Evolutionary conservation across 2,329 filamentous ascomycete species (phyloP).

Genomic region (Penicillium janthinellum): DNA sequence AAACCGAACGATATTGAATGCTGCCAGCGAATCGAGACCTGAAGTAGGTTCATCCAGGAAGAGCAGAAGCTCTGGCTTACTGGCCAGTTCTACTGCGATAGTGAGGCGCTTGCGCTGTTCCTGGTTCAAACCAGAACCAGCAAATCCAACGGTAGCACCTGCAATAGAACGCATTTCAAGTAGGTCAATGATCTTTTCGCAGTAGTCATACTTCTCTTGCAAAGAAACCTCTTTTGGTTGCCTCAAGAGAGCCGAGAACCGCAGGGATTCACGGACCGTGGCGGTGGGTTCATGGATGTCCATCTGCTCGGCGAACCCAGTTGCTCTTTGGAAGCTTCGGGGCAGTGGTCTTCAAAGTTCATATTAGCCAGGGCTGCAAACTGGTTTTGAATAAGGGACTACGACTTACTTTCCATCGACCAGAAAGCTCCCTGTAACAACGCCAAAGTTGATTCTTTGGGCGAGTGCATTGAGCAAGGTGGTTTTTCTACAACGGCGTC

Average conservation of each 20-base stretch:
- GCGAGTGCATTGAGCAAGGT: conserved; percentile 52
- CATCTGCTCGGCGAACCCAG: conserved; percentile 63
- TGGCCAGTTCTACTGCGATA: conserved; percentile 63
- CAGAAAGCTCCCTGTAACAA: conserved; percentile 47
- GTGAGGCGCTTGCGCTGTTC: conserved; percentile 70
- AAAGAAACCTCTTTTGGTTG: conserved; percentile 60
- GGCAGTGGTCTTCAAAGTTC: conserved; percentile 39
- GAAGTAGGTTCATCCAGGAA: conserved; percentile 67
- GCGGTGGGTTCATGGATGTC: conserved; percentile 68
- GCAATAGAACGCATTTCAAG: conserved; percentile 70
- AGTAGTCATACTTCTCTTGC: conserved; percentile 68
- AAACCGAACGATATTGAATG: conserved; percentile 65
- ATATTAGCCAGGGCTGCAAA: conserved; percentile 4
- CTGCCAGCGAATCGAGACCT: conserved; percentile 69
- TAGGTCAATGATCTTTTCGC: conserved; percentile 68
- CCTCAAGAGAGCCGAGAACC: conserved; percentile 66
- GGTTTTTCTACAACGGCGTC: conserved; percentile 44
- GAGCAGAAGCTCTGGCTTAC: conserved; percentile 62
- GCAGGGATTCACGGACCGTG: conserved; percentile 67
- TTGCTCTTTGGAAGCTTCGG: conserved; percentile 55
- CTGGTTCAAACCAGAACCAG: conserved; percentile 62
- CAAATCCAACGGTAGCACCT: conserved; percentile 63
- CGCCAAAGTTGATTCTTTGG: conserved; percentile 48
- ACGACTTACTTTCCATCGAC: conserved; percentile 47
- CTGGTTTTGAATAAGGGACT: background rate